These are phyloP conservation scores for Apiotrichum brassicae DNA, from an alignment of 1,284 basidiomycete species.

Conservation along the genomic window DNA sequence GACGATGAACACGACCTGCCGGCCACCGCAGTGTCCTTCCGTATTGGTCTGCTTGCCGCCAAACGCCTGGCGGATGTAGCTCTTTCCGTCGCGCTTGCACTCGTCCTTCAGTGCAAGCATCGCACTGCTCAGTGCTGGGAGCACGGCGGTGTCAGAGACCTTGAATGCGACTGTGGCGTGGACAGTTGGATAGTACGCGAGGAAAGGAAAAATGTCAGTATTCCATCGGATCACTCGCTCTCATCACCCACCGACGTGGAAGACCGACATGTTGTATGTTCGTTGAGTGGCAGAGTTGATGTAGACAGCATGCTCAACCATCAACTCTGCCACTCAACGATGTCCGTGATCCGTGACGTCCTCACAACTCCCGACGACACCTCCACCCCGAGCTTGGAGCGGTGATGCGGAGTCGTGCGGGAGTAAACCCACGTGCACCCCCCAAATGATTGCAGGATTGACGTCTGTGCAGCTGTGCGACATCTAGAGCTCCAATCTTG, in stretches of 20 bases:
- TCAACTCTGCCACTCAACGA: not conserved
- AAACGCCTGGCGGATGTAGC: slow-evolving; percentile 28
- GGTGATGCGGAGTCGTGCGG: too few species aligned
- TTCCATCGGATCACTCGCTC: too few species aligned
- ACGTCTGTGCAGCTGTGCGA: too few species aligned
- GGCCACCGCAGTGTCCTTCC: slow-evolving; percentile 31
- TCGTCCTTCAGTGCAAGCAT: slow-evolving; percentile 27
- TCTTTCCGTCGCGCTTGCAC: slow-evolving; percentile 23
- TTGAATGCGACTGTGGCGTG: slow-evolving; percentile 40
- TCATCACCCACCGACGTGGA: slow-evolving; percentile 13
- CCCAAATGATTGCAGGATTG: too few species aligned
- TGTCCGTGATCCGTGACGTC: too few species aligned
- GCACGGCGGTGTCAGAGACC: slow-evolving; percentile 11
- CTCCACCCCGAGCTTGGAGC: too few species aligned
- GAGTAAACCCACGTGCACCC: too few species aligned
- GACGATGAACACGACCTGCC: slow-evolving; percentile 37
- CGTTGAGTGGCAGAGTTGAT: not conserved
- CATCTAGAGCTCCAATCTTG: too few species aligned
- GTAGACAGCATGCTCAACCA: not conserved
- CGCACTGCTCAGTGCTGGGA: slow-evolving; percentile 16
- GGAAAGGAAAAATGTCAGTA: too few species aligned
- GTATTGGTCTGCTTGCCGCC: slow-evolving; percentile 36
- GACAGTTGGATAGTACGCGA: too few species aligned
- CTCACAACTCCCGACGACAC: too few species aligned
- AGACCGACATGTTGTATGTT: slow-evolving; percentile 7